phyloP scores from a whole-genome alignment of 2,329 filamentous ascomycete genomes.

The Berkeleyomyces basicola region DNA sequence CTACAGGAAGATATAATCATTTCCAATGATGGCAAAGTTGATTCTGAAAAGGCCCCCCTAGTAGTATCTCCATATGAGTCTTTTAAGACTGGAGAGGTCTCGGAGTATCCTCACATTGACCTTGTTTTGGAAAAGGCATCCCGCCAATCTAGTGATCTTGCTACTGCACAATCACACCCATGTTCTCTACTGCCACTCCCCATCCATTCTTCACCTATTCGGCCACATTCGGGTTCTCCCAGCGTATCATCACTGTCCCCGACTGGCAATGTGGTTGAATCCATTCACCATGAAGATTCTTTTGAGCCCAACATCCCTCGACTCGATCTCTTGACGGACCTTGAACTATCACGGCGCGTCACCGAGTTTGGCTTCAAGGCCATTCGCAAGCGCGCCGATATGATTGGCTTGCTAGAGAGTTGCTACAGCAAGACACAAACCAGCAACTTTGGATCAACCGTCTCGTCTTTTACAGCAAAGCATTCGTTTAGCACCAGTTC shows the following conservation, averaged over 20 bases:
- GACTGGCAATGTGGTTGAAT: neutral
- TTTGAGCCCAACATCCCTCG: conserved; percentile 28
- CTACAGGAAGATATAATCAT: neutral
- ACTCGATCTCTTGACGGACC: conserved; percentile 44
- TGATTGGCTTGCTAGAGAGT: conserved; percentile 52
- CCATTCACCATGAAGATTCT: neutral
- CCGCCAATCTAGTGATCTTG: neutral
- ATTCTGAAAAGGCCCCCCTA: neutral
- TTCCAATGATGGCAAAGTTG: neutral
- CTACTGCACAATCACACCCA: neutral
- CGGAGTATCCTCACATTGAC: conserved; percentile 5
- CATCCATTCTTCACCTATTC: conserved; percentile 7
- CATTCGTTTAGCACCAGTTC: conserved; percentile 5
- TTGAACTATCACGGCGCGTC: conserved; percentile 45
- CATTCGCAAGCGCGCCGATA: conserved; percentile 48
- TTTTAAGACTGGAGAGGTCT: neutral
- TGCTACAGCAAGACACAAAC: conserved; percentile 50
- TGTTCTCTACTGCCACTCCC: conserved; percentile 5
- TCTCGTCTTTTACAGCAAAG: neutral
- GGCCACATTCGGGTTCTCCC: neutral
- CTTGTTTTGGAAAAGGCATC: neutral
- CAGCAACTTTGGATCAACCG: neutral
- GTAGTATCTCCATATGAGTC: neutral
- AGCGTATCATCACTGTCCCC: neutral
- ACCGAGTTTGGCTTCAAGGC: conserved; percentile 55